phyloP scores from a whole-genome alignment of 139 green algal genomes.

The Nannochloris sp. region DNA sequence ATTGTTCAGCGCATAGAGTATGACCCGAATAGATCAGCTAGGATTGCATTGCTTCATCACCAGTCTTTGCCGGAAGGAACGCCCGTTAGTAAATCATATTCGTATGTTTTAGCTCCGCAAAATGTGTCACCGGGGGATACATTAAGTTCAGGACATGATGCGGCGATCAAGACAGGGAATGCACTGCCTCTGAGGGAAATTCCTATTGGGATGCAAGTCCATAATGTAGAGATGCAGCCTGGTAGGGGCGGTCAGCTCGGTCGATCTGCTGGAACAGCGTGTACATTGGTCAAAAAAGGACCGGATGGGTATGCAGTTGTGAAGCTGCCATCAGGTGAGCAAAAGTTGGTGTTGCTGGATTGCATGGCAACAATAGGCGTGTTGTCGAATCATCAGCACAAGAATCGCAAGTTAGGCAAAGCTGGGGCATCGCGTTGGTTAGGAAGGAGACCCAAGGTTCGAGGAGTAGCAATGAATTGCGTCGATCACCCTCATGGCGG shows the following conservation, averaged over 20 bases:
- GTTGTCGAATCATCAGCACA: slow-evolving; percentile 78
- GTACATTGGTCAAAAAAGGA: slow-evolving; percentile 52
- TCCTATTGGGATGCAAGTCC: slow-evolving; percentile 51
- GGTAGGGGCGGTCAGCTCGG: slow-evolving; percentile 65
- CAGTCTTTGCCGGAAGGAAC: slow-evolving; percentile 1
- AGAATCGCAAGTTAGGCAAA: slow-evolving; percentile 74
- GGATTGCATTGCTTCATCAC: slow-evolving; percentile 78
- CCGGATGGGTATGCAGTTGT: slow-evolving; percentile 62
- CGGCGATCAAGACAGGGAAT: slow-evolving; percentile 60
- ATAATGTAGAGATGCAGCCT: slow-evolving; percentile 83
- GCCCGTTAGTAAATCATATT: slow-evolving; percentile 14
- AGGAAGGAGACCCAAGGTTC: slow-evolving; percentile 45
- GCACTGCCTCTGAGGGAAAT: slow-evolving; percentile 59
- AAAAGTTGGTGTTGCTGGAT: slow-evolving; percentile 50
- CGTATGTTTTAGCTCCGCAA: slow-evolving; percentile 74
- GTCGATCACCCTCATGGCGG: slow-evolving; percentile 90
- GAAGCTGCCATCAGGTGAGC: slow-evolving; percentile 75
- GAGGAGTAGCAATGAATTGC: slow-evolving; percentile 91
- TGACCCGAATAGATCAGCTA: slow-evolving; percentile 82
- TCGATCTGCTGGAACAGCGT: slow-evolving; percentile 59
- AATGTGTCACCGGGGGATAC: slow-evolving; percentile 47
- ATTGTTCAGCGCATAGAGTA: slow-evolving; percentile 83
- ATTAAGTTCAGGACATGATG: slow-evolving; percentile 40
- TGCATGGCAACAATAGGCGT: slow-evolving; percentile 82
- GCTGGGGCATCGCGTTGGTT: slow-evolving; percentile 56